Percentiles rank a stretch among this genome's conserved stretches.
These are phyloP conservation scores for Solanum sejunctum DNA, from an alignment of 257 asterid species.

Conservation along the genomic window DNA sequence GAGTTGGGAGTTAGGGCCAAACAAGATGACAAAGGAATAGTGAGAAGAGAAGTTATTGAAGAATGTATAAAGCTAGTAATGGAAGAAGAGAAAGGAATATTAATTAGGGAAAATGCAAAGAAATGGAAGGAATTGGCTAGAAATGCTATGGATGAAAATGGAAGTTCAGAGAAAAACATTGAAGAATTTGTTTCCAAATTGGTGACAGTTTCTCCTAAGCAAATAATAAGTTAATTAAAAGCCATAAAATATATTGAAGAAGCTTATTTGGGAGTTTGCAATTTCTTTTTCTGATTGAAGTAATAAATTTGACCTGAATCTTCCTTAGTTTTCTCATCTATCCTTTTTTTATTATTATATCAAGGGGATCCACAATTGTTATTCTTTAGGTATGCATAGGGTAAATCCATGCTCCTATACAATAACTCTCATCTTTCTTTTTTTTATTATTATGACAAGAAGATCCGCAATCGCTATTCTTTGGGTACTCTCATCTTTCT, in stretches of 20 bases:
- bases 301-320: no score
- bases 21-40: conserved; percentile 17
- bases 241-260: not conserved
- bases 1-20: conserved; percentile 16
- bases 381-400: no score
- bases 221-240: not conserved
- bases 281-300: no score
- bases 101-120: conserved; percentile 10
- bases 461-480: no score
- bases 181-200: not conserved
- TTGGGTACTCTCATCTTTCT: no score
- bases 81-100: conserved; percentile 18
- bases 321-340: no score
- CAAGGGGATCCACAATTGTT: no score
- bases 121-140: conserved; percentile 23
- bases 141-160: conserved; percentile 22
- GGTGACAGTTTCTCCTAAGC: no score
- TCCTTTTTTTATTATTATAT: no score
- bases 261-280: not conserved
- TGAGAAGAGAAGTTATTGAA: conserved; percentile 11
- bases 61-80: conserved; percentile 12
- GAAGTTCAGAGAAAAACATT: conserved; percentile 29
- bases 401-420: no score
- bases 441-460: no score
- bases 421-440: no score